Evolutionary conservation across 2,329 filamentous ascomycete genomes (phyloP).

Genomic region (Colletotrichum paranaense): DNA sequence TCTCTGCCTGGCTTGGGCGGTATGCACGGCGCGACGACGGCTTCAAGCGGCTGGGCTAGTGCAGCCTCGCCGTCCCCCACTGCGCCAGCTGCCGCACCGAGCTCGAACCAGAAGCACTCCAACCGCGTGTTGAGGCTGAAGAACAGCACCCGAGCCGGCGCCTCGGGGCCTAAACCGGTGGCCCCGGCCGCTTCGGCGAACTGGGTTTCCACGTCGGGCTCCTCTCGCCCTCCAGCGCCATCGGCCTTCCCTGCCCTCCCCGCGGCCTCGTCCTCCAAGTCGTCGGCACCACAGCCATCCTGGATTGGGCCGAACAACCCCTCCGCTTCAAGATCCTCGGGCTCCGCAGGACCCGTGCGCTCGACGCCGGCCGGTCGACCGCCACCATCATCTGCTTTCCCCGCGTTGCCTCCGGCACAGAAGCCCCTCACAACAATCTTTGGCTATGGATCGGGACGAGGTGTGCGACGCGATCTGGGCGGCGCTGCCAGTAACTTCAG

Average conservation of each 20-base stretch:
- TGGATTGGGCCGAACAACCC: conserved; percentile 42
- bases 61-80: conserved; percentile 70
- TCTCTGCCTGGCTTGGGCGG: conserved; percentile 82
- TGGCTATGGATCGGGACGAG: conserved; percentile 65
- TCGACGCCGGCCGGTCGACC: not conserved
- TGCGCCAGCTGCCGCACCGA: conserved; percentile 50
- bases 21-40: conserved; percentile 70
- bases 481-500: conserved; percentile 62
- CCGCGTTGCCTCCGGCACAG: conserved; percentile 81
- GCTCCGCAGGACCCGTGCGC: not conserved
- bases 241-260: conserved; percentile 59
- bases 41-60: conserved; percentile 68
- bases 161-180: conserved; percentile 38
- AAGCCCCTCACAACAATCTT: conserved; percentile 74
- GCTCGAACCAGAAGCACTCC: conserved; percentile 60
- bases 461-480: conserved; percentile 66
- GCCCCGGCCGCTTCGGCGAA: conserved; percentile 39
- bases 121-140: conserved; percentile 69
- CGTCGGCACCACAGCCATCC: conserved; percentile 43
- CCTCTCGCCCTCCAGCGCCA: conserved; percentile 40
- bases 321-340: conserved; percentile 17
- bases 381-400: conserved; percentile 74
- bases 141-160: conserved; percentile 64
- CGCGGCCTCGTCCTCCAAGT: conserved; percentile 36
- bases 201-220: conserved; percentile 35